phyloP scores from a whole-genome alignment of 441 rosid species.

The Rhodomyrtus psidioides region DNA sequence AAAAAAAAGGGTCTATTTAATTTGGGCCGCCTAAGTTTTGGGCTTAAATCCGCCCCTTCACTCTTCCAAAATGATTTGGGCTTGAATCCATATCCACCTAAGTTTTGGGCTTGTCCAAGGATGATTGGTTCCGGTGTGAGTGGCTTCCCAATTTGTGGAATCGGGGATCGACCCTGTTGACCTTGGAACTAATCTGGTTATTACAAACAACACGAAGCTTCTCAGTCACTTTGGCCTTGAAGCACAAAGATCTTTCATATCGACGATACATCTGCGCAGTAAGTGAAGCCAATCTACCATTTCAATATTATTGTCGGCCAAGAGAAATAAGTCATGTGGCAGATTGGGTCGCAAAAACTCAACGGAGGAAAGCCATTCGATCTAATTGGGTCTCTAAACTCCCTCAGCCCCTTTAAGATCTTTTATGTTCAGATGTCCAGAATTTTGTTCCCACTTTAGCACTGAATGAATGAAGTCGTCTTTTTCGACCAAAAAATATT shows the following conservation, averaged over 20 bases:
- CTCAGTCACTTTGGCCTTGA: neutral
- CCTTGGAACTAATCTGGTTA: neutral
- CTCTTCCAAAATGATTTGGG: neutral
- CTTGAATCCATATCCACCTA: neutral
- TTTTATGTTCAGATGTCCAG: too few species aligned
- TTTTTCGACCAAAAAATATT: neutral
- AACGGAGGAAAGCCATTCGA: too few species aligned
- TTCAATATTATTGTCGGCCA: neutral
- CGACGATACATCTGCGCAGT: neutral
- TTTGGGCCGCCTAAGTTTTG: neutral
- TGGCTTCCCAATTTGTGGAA: neutral
- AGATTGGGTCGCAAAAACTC: too few species aligned
- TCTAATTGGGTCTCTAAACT: too few species aligned
- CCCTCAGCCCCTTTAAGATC: too few species aligned
- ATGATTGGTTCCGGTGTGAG: neutral
- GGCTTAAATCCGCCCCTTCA: neutral
- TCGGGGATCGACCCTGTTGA: neutral
- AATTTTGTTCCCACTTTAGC: too few species aligned
- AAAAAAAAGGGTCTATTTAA: neutral
- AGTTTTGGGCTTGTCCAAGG: neutral
- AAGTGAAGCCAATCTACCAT: neutral
- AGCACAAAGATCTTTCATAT: neutral
- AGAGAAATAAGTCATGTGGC: fast-evolving
- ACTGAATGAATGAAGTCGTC: too few species aligned
- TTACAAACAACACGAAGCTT: neutral